These are phyloP conservation scores for Leucogyrophana mollusca DNA, from an alignment of 768 basidiomycete species.

Conservation along the genomic window DNA sequence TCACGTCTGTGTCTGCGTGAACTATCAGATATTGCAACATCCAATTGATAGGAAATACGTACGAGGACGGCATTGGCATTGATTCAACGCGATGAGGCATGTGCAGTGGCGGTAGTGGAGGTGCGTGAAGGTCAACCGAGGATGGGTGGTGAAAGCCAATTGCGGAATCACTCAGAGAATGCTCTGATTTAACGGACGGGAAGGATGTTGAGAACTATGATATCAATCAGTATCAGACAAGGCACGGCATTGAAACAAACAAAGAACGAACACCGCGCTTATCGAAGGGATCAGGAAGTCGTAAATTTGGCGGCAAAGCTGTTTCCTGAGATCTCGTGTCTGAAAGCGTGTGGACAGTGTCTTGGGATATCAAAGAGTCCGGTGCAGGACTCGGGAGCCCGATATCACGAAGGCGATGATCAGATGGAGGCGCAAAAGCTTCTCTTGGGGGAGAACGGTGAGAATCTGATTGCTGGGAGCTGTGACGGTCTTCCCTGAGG, in stretches of 20 bases:
- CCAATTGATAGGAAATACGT: conserved; percentile 24
- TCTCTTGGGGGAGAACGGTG: conserved; percentile 19
- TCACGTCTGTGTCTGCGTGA: conserved; percentile 32
- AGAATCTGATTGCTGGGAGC: conserved; percentile 19
- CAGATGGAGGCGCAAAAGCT: conserved; percentile 21
- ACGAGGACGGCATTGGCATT: conserved; percentile 31
- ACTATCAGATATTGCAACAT: conserved; percentile 30
- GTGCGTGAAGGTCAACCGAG: conserved; percentile 13
- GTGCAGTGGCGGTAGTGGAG: conserved; percentile 16
- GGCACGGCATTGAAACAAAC: conserved; percentile 31
- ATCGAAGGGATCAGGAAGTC: conserved; percentile 31
- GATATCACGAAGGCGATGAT: conserved; percentile 34
- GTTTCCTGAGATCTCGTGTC: conserved; percentile 32
- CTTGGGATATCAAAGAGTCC: conserved; percentile 10
- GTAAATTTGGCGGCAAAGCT: conserved; percentile 31
- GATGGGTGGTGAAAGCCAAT: conserved; percentile 12
- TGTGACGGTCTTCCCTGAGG: conserved; percentile 27
- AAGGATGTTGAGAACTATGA: conserved; percentile 35
- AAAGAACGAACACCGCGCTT: conserved; percentile 35
- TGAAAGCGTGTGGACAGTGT: conserved; percentile 16
- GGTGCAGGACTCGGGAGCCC: conserved; percentile 21
- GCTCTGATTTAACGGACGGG: conserved; percentile 36
- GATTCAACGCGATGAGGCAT: conserved; percentile 57
- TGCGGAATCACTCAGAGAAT: conserved; percentile 20
- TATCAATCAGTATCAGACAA: conserved; percentile 39